Evolutionary conservation across 768 basidiomycete genomes (phyloP).

Genomic region (Amanita subjunquillea): DNA sequence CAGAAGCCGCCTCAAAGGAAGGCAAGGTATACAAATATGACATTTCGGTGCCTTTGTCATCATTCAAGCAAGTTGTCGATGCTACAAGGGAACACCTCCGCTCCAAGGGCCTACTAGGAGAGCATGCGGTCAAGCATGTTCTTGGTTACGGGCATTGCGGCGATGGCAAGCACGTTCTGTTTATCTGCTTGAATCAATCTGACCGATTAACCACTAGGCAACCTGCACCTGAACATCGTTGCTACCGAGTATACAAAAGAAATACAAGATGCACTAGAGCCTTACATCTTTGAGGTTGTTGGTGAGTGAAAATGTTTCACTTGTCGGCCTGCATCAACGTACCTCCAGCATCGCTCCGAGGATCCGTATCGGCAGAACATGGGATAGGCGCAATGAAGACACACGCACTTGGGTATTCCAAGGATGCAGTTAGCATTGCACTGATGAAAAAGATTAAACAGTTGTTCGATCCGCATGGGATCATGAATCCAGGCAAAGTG

Average conservation of each 20-base stretch:
- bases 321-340: not conserved
- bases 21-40: slow-evolving; percentile 98
- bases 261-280: slow-evolving; percentile 82
- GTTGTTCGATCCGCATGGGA: slow-evolving; percentile 81
- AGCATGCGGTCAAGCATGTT: slow-evolving; percentile 71
- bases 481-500: slow-evolving; percentile 91
- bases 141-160: slow-evolving; percentile 96
- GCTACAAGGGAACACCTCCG: slow-evolving; percentile 60
- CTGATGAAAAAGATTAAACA: slow-evolving; percentile 87
- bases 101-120: slow-evolving; percentile 58
- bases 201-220: slow-evolving; percentile 39
- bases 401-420: slow-evolving; percentile 81
- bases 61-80: slow-evolving; percentile 86
- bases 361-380: slow-evolving; percentile 95
- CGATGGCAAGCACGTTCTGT: slow-evolving; percentile 55
- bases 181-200: not conserved
- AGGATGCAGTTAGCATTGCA: slow-evolving; percentile 66
- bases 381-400: slow-evolving; percentile 96
- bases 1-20: slow-evolving; percentile 88
- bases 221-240: slow-evolving; percentile 87
- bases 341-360: slow-evolving; percentile 55
- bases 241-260: slow-evolving; percentile 77
- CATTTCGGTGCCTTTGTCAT: slow-evolving; percentile 76
- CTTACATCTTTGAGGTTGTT: slow-evolving; percentile 89
- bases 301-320: slow-evolving; percentile 32